Evolutionary conservation across 2,329 filamentous ascomycete genomes (phyloP).

Genomic region (Aspergillus niger): DNA sequence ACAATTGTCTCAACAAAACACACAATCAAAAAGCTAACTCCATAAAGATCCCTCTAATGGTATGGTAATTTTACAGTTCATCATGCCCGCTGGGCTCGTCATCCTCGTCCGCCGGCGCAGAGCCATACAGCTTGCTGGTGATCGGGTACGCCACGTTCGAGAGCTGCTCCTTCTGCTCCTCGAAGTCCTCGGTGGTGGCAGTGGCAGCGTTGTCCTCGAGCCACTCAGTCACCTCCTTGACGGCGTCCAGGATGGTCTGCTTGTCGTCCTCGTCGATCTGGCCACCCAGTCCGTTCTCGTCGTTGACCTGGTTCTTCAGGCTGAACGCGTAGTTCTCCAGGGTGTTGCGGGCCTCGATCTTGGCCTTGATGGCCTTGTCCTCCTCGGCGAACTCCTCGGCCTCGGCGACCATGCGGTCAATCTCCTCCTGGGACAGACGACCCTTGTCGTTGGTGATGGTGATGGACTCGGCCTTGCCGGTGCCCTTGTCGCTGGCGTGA

Average conservation of each 20-base stretch:
- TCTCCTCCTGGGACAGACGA: conserved; percentile 92
- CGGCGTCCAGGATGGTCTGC: conserved; percentile 89
- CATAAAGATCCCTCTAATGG: conserved; percentile 36
- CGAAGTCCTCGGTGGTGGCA: conserved; percentile 89
- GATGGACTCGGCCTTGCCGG: conserved; percentile 94
- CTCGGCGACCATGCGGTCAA: conserved; percentile 98
- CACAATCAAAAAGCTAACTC: conserved; percentile 25
- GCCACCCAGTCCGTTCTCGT: conserved; percentile 93
- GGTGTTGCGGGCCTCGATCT: conserved; percentile 93
- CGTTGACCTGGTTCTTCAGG: conserved; percentile 98
- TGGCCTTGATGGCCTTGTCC: conserved; percentile 96
- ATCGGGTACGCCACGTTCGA: conserved; percentile 96
- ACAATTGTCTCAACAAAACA: conserved; percentile 18
- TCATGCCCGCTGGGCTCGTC: conserved; percentile 72
- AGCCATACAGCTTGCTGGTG: conserved; percentile 93
- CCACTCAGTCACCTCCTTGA: conserved; percentile 98
- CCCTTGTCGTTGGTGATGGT: conserved; percentile 99
- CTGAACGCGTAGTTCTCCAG: conserved; percentile 99
- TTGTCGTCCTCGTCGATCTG: conserved; percentile 99
- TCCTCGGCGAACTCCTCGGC: conserved; percentile 99
- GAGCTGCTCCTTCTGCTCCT: conserved; percentile 99
- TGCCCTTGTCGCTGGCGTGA: conserved; percentile 94
- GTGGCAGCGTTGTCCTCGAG: conserved; percentile 89
- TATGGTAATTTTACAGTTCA: conserved; percentile 66
- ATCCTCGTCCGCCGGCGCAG: conserved; percentile 65